These are phyloP conservation scores for Vigna trinervia DNA, from an alignment of 306 rosid species.

Conservation along the genomic window DNA sequence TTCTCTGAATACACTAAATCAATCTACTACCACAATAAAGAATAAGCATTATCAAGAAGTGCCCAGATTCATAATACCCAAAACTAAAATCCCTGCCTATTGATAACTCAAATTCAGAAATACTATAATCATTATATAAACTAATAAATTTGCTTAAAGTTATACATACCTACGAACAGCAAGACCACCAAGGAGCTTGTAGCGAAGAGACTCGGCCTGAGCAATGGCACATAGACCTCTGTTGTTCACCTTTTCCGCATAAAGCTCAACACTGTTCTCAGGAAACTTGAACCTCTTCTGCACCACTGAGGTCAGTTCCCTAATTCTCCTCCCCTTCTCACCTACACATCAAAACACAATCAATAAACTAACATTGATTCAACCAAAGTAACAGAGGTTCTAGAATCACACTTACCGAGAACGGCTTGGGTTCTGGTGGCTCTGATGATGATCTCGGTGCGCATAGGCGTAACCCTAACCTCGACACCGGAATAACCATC, in stretches of 20 bases:
- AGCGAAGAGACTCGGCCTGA: constrained; percentile 33
- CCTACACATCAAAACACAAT: neutral
- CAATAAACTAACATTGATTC: neutral
- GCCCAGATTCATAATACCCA: neutral
- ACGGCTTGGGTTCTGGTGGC: constrained; percentile 34
- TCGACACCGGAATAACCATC: constrained; percentile 30
- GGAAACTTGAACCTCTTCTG: constrained; percentile 35
- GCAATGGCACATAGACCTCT: constrained; percentile 34
- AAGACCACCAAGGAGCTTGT: constrained; percentile 28
- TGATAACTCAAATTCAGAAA: neutral
- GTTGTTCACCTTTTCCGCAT: constrained; percentile 28
- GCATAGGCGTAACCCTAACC: constrained; percentile 37
- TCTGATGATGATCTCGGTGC: constrained; percentile 30
- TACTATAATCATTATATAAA: neutral
- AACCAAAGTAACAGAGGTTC: neutral
- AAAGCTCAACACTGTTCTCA: constrained; percentile 24
- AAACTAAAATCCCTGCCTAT: neutral
- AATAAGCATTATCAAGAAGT: neutral
- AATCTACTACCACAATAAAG: neutral
- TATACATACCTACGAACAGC: constrained; percentile 22
- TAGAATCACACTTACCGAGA: neutral
- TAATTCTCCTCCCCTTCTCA: constrained; percentile 36
- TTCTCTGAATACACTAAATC: neutral
- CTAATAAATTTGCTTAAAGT: neutral
- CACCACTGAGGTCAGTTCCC: constrained; percentile 31